Evolutionary conservation across 2,329 filamentous ascomycete genomes (phyloP).

Genomic region (Colletotrichum cereale): DNA sequence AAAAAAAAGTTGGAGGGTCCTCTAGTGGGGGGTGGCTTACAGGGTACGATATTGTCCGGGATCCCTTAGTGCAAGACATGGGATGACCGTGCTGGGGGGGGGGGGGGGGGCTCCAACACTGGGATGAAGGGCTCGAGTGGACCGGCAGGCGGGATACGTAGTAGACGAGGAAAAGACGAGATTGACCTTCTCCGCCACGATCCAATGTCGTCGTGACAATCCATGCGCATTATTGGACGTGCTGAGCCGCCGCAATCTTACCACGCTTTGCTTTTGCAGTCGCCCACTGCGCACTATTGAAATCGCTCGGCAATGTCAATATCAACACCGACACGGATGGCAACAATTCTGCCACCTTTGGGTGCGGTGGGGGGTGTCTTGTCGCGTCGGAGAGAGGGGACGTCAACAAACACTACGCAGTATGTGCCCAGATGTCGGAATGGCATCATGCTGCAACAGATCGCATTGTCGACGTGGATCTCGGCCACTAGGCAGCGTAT

Average conservation of each 20-base stretch:
- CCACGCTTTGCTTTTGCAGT: conserved; percentile 36
- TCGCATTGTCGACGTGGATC: conserved; percentile 32
- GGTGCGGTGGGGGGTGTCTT: not conserved
- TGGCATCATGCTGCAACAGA: conserved; percentile 31
- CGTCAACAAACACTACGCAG: not conserved
- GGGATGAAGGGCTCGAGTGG: conserved; percentile 28
- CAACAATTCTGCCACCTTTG: not conserved
- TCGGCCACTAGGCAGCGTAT: conserved; percentile 16
- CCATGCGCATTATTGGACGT: conserved; percentile 23
- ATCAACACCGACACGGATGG: not conserved
- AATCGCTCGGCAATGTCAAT: conserved; percentile 13
- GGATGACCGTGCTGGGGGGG: conserved; percentile 20
- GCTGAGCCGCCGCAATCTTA: conserved; percentile 36
- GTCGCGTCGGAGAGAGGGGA: not conserved
- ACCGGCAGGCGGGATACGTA: conserved; percentile 32
- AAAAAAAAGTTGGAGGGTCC: conserved; percentile 11
- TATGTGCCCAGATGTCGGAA: conserved; percentile 6
- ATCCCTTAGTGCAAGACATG: conserved; percentile 34
- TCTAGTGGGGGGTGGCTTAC: conserved; percentile 13
- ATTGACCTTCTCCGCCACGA: conserved; percentile 38
- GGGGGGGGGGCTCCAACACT: not conserved
- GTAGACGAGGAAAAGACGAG: conserved; percentile 38
- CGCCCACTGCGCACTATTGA: conserved; percentile 27
- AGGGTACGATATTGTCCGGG: conserved; percentile 14
- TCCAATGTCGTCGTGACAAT: conserved; percentile 38